Conservation (phyloP, 331 rosid species). For the Acacia concinna region DNA sequence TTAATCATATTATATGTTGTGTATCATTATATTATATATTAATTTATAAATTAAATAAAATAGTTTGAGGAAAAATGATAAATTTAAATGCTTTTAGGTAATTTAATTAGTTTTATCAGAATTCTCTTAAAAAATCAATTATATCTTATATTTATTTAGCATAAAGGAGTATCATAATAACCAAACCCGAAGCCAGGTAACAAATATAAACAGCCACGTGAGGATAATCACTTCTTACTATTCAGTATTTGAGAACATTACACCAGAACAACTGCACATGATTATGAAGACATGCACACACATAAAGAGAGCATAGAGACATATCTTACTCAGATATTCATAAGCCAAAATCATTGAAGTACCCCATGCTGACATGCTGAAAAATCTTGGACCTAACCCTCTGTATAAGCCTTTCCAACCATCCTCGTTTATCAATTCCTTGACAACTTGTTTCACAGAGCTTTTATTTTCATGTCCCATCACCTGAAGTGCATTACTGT, state of each 20-base stretch:
- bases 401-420: conserved; percentile 95
- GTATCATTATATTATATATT: no score
- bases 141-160: no score
- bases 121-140: no score
- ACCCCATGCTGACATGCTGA: conserved; percentile 97
- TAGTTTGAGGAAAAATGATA: no score
- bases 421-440: conserved; percentile 68
- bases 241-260: conserved; percentile 1
- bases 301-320: conserved; percentile 9
- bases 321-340: conserved; percentile 79
- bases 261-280: conserved; percentile 16
- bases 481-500: conserved; percentile 52
- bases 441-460: conserved; percentile 73
- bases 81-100: no score
- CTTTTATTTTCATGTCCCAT: conserved; percentile 62
- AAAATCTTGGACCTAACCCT: conserved; percentile 92
- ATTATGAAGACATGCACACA: conserved; percentile 13
- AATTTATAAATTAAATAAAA: no score
- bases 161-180: no score
- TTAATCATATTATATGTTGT: no score
- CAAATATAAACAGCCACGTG: neutral
- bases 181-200: neutral
- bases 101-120: no score
- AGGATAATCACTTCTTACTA: neutral
- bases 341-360: conserved; percentile 90